Base-by-base conservation (phyloP, 495 filamentous ascomycete genomes). In the Penicillium macrosclerotiorum region DNA sequence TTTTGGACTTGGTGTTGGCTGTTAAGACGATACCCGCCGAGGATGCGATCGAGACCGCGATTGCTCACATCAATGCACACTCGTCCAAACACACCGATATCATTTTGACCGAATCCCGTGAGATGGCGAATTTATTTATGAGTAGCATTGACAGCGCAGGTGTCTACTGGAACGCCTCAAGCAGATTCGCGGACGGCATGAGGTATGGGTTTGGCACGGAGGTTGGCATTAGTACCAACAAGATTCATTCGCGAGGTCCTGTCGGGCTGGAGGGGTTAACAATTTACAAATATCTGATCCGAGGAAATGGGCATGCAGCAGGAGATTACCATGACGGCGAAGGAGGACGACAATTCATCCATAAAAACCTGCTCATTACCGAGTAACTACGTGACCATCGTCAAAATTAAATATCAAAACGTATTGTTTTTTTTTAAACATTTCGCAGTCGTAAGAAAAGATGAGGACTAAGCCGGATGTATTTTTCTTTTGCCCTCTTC, bases 171-270 rank as follows among this genome's bases (percentile, higher is more conserved):
- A 99, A 99, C 61, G 86, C 90, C 13, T 94, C 89, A 13, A 93
- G 89, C 8, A 78, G 93, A 16, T 93, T 99, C 67, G 90, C 92
- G 3, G 93, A 99, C 60, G 93, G 93, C 3, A 95, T 94, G 84
- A 78, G 93, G 22, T 99, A 89, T 65, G 93, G 93, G 2, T 97
- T 99, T 70, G 93, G 93, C 24, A 96, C 93, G 0, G 93, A 99
- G 65, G 93, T 98, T 2, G 93, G 93, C 29, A 96, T 98, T 63
- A 94, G 88, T 67, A 98, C 93, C 33, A 98, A 97, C 69, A 98
- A 97, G 70, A 95, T 98, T 41, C 93, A 98, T 59, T 86, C 89
- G 6, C 76, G 93, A 27, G 93, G 93, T 1, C 93, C 93, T 0
- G 93, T 98, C 9, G 93, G 93, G 12, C 68, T 98, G 33, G 92